Evolutionary conservation across 768 basidiomycete genomes (phyloP), one percentile per base, ranked within the genome.

Genomic region (Agrocybe chaxingu): DNA sequence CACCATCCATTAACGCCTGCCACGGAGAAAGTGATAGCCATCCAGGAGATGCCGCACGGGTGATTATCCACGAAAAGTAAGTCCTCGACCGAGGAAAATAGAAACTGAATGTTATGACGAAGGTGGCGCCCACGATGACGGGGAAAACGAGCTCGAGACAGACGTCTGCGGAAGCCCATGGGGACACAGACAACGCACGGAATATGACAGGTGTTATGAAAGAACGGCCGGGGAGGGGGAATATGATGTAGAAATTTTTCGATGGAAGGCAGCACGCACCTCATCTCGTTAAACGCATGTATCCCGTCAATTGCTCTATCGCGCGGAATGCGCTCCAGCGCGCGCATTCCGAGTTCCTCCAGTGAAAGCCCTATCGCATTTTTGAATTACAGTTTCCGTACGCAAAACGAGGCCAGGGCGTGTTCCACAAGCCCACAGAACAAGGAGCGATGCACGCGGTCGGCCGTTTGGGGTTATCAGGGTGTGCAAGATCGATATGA

Each of bases 291-390:
- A 68, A 89, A 92, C 4, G 89, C 91, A 50, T 82, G 80, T 18
- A 92, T 91, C 1, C 91, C 87, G 57, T 93, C 87, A 48, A 93
- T 80, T 4, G 89, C 89, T 48, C 77, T 81, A 43, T 91, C 91
- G 50, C 91, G 83, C 33, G 91, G 91, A 29, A 92, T 62, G 45
- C 79, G 76, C 48, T 77, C 72, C 7, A 93, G 68, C 1, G 90
- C 91, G 43, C 90, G 85, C 73, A 90, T 75, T 8, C 91, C 91
- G 4, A 93, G 77, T 62, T 91, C 89, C 63, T 92, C 91, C 32
- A 93, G 68, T 12, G 90, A 88, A 44, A 91, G 70, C 19, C 81
- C 90, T 89, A 54, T 48, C 58, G 51, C 4, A 31, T 19, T 38
- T 56, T 8, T 35, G 51, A 11, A 50, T 41, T 24, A 41, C 13